Evolutionary conservation across 2,329 filamentous ascomycete genomes (phyloP), one percentile per base, ranked within the genome.

Genomic region (Magnaporthiopsis poae): DNA sequence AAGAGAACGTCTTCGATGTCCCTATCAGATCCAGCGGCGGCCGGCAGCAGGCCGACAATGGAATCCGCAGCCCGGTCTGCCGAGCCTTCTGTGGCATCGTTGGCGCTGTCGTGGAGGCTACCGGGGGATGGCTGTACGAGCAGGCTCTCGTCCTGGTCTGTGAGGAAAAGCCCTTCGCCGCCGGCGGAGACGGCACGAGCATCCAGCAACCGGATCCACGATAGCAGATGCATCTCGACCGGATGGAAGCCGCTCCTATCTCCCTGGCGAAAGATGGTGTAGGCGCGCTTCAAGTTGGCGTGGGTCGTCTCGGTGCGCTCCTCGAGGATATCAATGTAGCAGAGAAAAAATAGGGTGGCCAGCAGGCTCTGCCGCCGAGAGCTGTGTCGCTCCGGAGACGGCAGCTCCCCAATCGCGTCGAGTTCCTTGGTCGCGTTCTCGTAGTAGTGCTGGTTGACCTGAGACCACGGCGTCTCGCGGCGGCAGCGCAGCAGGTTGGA

Each of bases 141-240:
- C 9, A 82, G 71, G 1, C 75, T 72, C 66, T 83, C 82, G 60
- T 83, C 79, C 18, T 80, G 78, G 15, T 82, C 79, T 8, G 76
- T 75, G 1, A 86, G 73, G 66, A 85, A 84, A 1, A 84, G 73
- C 0, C 83, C 83, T 66, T 85, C 82, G 1, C 83, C 83, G 3
- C 84, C 84, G 1, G 83, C 83, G 2, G 82, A 83, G 15, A 85
- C 82, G 4, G 83, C 82, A 12, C 83, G 77, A 1, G 81, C 83
- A 69, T 86, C 84, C 3, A 86, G 76, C 2, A 86, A 75, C 3
- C 83, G 80, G 52, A 86, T 78, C 84, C 83, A 86, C 2, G 80
- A 80, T 46, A 86, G 75, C 0, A 85, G 70, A 11, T 81, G 79
- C 68, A 79, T 78, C 69, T 85, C 82, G 3, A 78, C 69, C 0